phyloP scores from a whole-genome alignment of 352 stramenopile genomes.

The Albugo candida region DNA sequence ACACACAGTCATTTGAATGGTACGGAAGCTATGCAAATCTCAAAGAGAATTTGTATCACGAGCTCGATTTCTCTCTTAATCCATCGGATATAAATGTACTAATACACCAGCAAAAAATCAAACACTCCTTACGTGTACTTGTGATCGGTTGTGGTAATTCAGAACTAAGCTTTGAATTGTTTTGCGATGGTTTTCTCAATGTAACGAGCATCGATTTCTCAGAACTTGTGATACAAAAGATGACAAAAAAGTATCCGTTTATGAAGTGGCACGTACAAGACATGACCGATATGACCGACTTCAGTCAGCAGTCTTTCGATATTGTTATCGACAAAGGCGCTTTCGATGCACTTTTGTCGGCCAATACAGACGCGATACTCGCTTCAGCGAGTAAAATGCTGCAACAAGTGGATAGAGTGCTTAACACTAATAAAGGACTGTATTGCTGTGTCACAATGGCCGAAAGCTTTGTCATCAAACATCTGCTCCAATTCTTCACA shows the following conservation, averaged over 20 bases:
- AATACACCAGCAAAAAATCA: conserved; percentile 10
- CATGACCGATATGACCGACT: conserved; percentile 38
- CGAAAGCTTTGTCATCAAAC: conserved; percentile 49
- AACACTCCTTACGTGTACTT: conserved; percentile 25
- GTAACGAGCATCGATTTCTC: conserved; percentile 62
- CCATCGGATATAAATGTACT: not conserved
- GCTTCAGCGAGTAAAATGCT: conserved; percentile 40
- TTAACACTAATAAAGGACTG: conserved; percentile 20
- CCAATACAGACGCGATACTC: conserved; percentile 19
- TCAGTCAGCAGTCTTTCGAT: conserved; percentile 31
- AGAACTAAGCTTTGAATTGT: conserved; percentile 35
- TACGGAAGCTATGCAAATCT: conserved; percentile 42
- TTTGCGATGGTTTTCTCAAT: conserved; percentile 26
- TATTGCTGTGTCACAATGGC: conserved; percentile 72
- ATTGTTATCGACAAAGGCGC: conserved; percentile 66
- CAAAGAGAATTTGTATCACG: conserved; percentile 12
- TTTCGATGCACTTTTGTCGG: conserved; percentile 51
- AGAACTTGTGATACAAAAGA: conserved; percentile 50
- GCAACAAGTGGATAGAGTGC: conserved; percentile 33
- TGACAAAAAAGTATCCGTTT: conserved; percentile 33
- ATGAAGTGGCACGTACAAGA: conserved; percentile 59
- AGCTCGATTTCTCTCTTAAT: conserved; percentile 1
- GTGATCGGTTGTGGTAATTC: conserved; percentile 70
- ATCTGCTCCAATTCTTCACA: conserved; percentile 34
- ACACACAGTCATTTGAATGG: conserved; percentile 60